Base-by-base conservation (phyloP, 495 filamentous ascomycete species). In the Aspergillus indologenus region DNA sequence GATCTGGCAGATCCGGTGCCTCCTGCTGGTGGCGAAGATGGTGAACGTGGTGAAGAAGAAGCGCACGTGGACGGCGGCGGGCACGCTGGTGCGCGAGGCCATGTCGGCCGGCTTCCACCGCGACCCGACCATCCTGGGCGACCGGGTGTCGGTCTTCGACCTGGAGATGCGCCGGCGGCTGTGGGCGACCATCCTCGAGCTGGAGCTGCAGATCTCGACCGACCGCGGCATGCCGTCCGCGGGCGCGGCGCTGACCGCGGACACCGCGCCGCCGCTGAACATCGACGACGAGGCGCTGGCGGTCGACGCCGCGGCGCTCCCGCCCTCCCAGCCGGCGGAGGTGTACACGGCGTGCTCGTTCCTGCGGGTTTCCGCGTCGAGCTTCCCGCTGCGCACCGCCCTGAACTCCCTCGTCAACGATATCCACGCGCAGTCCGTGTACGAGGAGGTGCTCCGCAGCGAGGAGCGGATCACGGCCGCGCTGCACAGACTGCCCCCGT, bases 181-280 rank as follows among this genome's bases (percentile, higher is more conserved):
- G 15, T 87, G 84, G 84, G 73, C 72, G 7, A 85, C 82, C 3
- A 79, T 87, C 12, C 60, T 80, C 6, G 84, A 87, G 51, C 58
- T 86, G 48, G 66, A 69, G 42, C 61, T 83, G 3, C 83, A 85
- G 59, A 68, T 79, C 1, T 78, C 79, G 1, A 60, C 83, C 1
- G 80, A 82, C 45, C 73, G 81, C 0, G 83, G 73, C n/a, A 80
- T 82, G 76, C 75, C 77, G 2, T 80, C 81, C 2, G 71, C 71
- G 23, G 75, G 83, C 5, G 78, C 77, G 0, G 66, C 73, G 15
- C 65, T 80, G 19, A 73, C 81, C 0, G 80, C 80, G 48, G 81
- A 85, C 64, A 81, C 75, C 1, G 68, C 68, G 40, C 56, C 75
- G 0, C 81, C 81, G 0, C 63, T 71, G 9, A 51, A 51, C 29